Percentiles rank a stretch among this genome's conserved stretches.
Evolutionary conservation across 2,329 filamentous ascomycete genomes (phyloP).

Genomic region (Plenodomus biglobosus): DNA sequence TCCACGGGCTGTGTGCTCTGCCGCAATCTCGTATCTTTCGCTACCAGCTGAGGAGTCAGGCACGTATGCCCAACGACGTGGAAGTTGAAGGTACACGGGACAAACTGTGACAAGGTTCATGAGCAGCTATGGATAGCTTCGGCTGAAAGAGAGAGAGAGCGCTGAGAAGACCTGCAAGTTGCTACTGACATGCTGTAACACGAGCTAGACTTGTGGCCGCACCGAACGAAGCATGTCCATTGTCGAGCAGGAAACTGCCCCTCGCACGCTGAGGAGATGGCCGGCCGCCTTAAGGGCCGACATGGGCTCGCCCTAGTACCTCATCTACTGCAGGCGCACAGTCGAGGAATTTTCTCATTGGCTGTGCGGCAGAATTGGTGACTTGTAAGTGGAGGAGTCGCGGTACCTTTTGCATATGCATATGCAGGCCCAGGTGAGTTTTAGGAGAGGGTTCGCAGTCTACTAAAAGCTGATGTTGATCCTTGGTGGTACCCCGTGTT

Average conservation of each 20-base stretch:
- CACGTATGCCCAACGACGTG: no score
- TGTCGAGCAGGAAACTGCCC: no score
- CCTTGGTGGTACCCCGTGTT: neutral
- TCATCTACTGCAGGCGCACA: slow-evolving; percentile 5
- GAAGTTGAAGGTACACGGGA: no score
- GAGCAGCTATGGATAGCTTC: neutral
- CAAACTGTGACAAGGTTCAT: neutral
- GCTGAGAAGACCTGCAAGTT: neutral
- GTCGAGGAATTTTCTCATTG: slow-evolving; percentile 27
- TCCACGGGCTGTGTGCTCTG: neutral
- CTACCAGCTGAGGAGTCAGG: neutral
- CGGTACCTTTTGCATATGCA: slow-evolving; percentile 18
- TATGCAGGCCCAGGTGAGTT: slow-evolving; percentile 12
- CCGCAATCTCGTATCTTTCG: neutral
- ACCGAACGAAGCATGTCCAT: neutral
- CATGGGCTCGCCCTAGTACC: slow-evolving; percentile 13
- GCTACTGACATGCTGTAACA: no score
- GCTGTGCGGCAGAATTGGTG: slow-evolving; percentile 21
- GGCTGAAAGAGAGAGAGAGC: neutral
- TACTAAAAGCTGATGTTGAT: neutral
- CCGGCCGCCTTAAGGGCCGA: slow-evolving; percentile 1
- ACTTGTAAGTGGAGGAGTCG: slow-evolving; percentile 20
- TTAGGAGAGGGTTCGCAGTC: slow-evolving; percentile 17
- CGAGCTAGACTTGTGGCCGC: neutral
- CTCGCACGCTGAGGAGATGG: neutral